Evolutionary conservation across 2,329 filamentous ascomycete genomes (phyloP).

Genomic region (Pestalotiopsis sp.): DNA sequence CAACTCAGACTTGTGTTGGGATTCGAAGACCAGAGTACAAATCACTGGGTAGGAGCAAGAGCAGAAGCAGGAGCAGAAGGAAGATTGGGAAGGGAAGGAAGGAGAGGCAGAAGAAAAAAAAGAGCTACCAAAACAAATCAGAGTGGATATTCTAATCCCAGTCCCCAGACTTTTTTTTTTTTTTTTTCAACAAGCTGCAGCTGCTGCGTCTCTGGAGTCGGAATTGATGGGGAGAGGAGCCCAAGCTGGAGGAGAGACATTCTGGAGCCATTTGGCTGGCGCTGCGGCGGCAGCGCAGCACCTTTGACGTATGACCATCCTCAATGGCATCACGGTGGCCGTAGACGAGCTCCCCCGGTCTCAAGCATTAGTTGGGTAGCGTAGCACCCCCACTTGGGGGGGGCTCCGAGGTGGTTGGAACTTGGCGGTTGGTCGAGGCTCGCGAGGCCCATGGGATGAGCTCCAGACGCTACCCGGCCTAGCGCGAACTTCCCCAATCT

Average conservation of each 20-base stretch:
- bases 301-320: background rate
- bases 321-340: background rate
- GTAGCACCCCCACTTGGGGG: background rate
- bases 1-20: background rate
- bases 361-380: too few relatives aligned
- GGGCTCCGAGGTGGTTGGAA: background rate
- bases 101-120: background rate
- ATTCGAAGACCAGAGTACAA: background rate
- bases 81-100: background rate
- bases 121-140: background rate
- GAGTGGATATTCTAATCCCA: background rate
- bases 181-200: background rate
- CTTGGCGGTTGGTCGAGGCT: background rate
- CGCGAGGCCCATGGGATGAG: background rate
- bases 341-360: background rate
- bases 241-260: background rate
- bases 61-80: background rate
- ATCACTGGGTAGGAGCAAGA: background rate
- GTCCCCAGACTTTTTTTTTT: background rate
- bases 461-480: background rate
- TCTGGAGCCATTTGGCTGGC: background rate
- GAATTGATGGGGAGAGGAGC: background rate
- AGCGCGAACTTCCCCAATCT: background rate
- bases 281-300: background rate
- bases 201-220: slow-evolving; percentile 1